A percentile compares a stretch with the other conserved stretches of the same genome.
phyloP scores from a whole-genome alignment of 2,329 filamentous ascomycete species.

The Venturia carpophila region DNA sequence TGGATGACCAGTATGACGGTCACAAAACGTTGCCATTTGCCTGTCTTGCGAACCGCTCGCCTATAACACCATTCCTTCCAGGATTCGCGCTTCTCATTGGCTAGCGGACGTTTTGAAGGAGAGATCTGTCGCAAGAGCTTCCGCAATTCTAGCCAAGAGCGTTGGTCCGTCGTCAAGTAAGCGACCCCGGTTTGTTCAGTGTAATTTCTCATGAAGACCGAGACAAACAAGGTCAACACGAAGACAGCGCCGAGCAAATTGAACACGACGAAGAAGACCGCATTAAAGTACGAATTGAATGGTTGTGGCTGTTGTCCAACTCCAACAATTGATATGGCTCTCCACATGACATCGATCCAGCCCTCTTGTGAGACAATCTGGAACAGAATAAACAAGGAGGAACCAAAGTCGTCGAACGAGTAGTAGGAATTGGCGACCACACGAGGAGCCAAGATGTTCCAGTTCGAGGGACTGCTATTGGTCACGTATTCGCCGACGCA shows the following conservation, averaged over 20 bases:
- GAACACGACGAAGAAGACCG: conserved; percentile 90
- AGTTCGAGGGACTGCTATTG: conserved; percentile 67
- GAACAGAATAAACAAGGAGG: conserved; percentile 90
- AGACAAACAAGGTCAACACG: conserved; percentile 93
- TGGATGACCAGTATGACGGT: conserved; percentile 76
- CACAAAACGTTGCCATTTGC: conserved; percentile 79
- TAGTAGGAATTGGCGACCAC: conserved; percentile 75
- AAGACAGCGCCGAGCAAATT: conserved; percentile 95
- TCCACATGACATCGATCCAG: conserved; percentile 89
- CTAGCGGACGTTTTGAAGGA: conserved; percentile 84
- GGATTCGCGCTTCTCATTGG: conserved; percentile 59
- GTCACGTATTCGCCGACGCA: conserved; percentile 80
- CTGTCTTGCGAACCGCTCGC: conserved; percentile 85
- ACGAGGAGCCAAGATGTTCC: conserved; percentile 76
- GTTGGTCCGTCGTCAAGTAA: conserved; percentile 88
- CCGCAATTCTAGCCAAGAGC: conserved; percentile 90
- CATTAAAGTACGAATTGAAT: conserved; percentile 70
- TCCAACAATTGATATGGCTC: conserved; percentile 73
- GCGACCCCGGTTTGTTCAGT: conserved; percentile 97
- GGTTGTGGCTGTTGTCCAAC: conserved; percentile 62
- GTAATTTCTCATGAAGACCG: conserved; percentile 99
- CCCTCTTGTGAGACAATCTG: conserved; percentile 98
- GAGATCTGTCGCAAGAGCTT: conserved; percentile 90
- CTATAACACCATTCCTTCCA: conserved; percentile 96
- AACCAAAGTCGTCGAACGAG: conserved; percentile 91